Evolutionary conservation across 345 rosid genomes (phyloP), one percentile per base, ranked within the genome.

Genomic region (Eucalyptus erythrocorys): DNA sequence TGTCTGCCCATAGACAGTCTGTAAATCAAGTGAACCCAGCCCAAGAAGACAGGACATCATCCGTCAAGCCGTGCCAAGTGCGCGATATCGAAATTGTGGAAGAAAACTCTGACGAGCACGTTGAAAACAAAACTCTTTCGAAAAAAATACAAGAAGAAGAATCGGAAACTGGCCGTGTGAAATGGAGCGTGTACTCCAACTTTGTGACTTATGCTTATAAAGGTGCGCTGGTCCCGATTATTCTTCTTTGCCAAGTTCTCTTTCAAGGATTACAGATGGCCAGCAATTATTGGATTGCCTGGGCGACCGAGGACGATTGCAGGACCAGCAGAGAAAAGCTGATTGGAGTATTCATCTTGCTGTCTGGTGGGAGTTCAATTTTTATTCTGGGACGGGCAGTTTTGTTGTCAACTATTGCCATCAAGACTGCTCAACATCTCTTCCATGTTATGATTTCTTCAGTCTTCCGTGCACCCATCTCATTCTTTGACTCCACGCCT

Each of bases 211-310:
- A 92, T 57, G 87, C 89, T 32, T 87, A 89, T 61, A 89, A 87
- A 53, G 91, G 91, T n/a, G 89, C 89, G 45, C 89, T 89, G n/a
- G 87, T 89, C 82, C 91, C 89, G 5, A 80, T 89, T 16, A 85
- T 85, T 37, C 89, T 89, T 86, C 76, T 87, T 11, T 89, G 91
- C 57, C 89, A 89, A 13, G 87, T 89, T 47, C 89, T 89, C 84
- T 89, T 95, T 91, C 98, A 96, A 86, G 95, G 93, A 79, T 93
- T 95, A 48, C 96, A 95, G 81, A 93, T 95, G 91, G 94, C 93
- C 8, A 96, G 97, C 94, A 95, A 93, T 86, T 96, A 95, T 90
- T 96, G 97, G 98, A 92, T 96, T 87, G 94, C 97, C 61, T 95
- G 95, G 95, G 96, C 95, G 68, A 90, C 95, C 5, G 94, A 92